phyloP scores from a whole-genome alignment of 2,329 filamentous ascomycete genomes.

The Biscogniauxia sp. region DNA sequence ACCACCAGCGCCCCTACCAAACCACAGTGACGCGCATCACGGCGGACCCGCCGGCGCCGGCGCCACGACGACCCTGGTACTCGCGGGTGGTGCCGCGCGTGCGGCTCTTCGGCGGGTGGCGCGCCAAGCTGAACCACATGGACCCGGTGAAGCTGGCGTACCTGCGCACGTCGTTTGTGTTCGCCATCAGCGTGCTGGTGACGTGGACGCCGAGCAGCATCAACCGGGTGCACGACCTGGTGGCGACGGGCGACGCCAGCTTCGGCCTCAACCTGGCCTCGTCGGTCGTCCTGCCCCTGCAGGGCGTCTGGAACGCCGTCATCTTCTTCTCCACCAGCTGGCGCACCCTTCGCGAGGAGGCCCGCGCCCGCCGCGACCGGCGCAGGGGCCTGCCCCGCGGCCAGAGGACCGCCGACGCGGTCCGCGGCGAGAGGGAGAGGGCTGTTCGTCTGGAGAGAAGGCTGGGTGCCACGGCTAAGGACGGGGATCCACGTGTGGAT shows the following conservation, averaged over 20 bases:
- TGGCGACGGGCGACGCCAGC: constrained; percentile 48
- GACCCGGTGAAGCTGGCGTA: constrained; percentile 62
- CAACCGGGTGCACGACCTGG: constrained; percentile 70
- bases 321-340: constrained; percentile 71
- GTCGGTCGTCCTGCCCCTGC: constrained; percentile 70
- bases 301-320: constrained; percentile 77
- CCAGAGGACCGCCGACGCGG: constrained; percentile 25
- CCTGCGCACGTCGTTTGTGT: constrained; percentile 59
- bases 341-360: constrained; percentile 37
- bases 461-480: background rate
- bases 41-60: constrained; percentile 24
- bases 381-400: constrained; percentile 28
- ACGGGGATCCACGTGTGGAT: background rate
- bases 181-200: constrained; percentile 58
- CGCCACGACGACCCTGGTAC: constrained; percentile 8
- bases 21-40: constrained; percentile 32
- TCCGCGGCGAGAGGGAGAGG: constrained; percentile 27
- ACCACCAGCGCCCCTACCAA: constrained; percentile 13
- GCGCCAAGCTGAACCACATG: constrained; percentile 37
- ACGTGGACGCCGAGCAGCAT: constrained; percentile 67
- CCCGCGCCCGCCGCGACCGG: constrained; percentile 15
- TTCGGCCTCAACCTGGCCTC: constrained; percentile 69
- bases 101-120: constrained; percentile 24
- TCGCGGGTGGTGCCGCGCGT: constrained; percentile 10
- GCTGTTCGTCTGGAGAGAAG: constrained; percentile 25